Evolutionary conservation across 1,284 basidiomycete genomes (phyloP), one percentile per base, ranked within the genome.

Genomic region (Agroathelia rolfsii): DNA sequence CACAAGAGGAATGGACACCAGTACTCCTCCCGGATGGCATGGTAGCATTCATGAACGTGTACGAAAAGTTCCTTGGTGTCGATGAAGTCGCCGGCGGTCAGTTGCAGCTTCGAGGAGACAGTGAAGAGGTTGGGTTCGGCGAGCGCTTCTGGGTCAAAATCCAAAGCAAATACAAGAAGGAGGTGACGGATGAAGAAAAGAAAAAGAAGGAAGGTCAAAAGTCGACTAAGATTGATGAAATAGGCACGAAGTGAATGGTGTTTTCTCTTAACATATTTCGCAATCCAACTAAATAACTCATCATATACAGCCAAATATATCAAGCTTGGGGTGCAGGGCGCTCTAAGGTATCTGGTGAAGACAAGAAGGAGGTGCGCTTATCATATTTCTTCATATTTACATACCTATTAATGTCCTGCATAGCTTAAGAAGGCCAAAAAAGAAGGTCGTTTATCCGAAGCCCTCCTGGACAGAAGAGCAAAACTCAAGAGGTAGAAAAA

Each of bases 401-500:
- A n/a, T n/a, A n/a, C n/a, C n/a, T n/a, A n/a, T n/a, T n/a, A n/a
- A 12, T 16, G 30, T 38, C 36, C 24, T 32, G 23, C 40, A n/a
- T 39, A 87, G 71, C 66, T 96, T 34, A 90, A 88, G 55, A 73
- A 72, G 37, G 90, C 90, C 9, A 68, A 70, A 41, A 84, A 90
- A 54, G 88, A 95, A 43, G 93, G 93, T 3, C 71, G 83, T 21
- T 53, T 95, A 11, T 79, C 86, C 1, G 92, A 96, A 55, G 85
- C 85, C 3, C 59, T 96, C 59, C 66, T 96, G 28, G 88, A 96
- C 49, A 72, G 90, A 17, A 69, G 92, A 36, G 66, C 85, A 5
- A 94, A 94, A 52, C 66, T 95, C 39, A 96, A 96, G 61, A 94
- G 89, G 90, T 86, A 37, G 28, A n/a, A n/a, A n/a, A n/a, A 64